Evolutionary conservation across 306 rosid genomes (phyloP).

Genomic region (Oxytropis ochrocephala): DNA sequence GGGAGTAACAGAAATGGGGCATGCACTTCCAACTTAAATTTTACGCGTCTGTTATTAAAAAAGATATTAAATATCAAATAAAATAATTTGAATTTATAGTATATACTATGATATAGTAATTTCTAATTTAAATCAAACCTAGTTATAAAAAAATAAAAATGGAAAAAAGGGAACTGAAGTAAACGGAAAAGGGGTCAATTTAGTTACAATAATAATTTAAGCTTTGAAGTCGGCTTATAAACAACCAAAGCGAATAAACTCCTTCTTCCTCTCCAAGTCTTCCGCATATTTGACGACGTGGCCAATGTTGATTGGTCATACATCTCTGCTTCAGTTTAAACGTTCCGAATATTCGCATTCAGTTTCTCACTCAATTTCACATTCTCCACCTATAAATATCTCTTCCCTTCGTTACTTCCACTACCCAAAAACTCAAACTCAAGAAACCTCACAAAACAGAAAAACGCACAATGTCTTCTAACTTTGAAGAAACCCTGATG

Average conservation of each 20-base stretch:
- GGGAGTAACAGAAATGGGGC: too few species aligned
- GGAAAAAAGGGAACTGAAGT: too few species aligned
- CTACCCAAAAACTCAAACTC: neutral
- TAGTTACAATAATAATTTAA: too few species aligned
- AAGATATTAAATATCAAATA: too few species aligned
- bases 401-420: neutral
- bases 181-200: neutral
- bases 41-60: too few species aligned
- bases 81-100: too few species aligned
- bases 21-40: too few species aligned
- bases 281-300: neutral
- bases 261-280: neutral
- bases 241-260: neutral
- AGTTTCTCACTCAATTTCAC: neutral
- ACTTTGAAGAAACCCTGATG: constrained; percentile 28
- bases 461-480: neutral
- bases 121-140: too few species aligned
- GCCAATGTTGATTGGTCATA: neutral
- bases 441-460: neutral
- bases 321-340: neutral
- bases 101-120: too few species aligned
- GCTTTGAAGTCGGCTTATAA: too few species aligned
- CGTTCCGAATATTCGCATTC: constrained; percentile 3
- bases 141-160: too few species aligned
- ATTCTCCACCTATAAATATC: neutral